Conservation (phyloP, 2,329 filamentous ascomycete genomes). For the Fusarium sp. region DNA sequence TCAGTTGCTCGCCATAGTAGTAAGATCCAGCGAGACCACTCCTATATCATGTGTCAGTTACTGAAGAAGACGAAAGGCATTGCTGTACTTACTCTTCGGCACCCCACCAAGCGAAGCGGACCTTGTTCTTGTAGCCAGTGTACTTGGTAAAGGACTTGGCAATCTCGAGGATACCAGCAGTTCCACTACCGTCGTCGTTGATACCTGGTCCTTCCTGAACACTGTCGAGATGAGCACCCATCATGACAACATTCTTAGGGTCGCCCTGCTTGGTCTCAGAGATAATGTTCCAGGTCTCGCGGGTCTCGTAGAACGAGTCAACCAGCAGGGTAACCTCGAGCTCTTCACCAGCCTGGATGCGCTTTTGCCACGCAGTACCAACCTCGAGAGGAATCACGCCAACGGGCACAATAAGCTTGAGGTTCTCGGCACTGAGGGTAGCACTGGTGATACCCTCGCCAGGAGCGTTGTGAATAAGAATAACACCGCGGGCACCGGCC, state of each 20-base stretch:
- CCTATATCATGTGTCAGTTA: conserved; percentile 42
- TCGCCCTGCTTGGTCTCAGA: conserved; percentile 59
- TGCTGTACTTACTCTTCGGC: conserved; percentile 54
- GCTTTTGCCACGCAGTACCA: conserved; percentile 53
- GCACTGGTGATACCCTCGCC: conserved; percentile 60
- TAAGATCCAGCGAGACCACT: conserved; percentile 59
- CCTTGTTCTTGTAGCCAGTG: conserved; percentile 57
- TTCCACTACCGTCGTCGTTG: conserved; percentile 58
- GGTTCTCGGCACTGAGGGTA: conserved; percentile 63
- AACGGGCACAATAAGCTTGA: conserved; percentile 53
- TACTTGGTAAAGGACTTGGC: conserved; percentile 54
- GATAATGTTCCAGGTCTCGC: conserved; percentile 58
- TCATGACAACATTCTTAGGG: conserved; percentile 57
- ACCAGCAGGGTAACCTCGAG: conserved; percentile 54
- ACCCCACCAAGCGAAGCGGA: conserved; percentile 60
- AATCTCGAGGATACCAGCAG: conserved; percentile 56
- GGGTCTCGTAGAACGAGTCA: conserved; percentile 54
- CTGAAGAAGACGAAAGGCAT: rapidly evolving
- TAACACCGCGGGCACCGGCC: conserved; percentile 58
- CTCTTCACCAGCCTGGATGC: conserved; percentile 51
- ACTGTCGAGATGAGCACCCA: conserved; percentile 58
- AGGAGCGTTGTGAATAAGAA: conserved; percentile 73
- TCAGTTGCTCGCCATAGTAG: conserved; percentile 55
- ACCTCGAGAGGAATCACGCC: conserved; percentile 54
- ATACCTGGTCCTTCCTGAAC: conserved; percentile 57